Base-by-base conservation (phyloP, 2,329 filamentous ascomycete species). In the Aspergillus tanneri region DNA sequence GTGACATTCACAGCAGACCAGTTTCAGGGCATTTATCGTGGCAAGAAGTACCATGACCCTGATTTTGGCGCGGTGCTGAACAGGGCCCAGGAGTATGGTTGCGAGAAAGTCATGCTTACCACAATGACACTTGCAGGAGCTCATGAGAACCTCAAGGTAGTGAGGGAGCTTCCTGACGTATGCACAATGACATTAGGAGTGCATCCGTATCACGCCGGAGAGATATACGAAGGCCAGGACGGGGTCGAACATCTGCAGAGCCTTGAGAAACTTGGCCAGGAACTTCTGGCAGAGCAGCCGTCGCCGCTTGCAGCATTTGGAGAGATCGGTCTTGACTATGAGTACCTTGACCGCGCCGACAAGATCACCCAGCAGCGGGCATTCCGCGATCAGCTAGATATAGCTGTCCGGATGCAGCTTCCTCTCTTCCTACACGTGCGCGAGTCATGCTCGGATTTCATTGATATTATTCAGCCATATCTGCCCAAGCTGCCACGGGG, bases 261-360 rank as follows among this genome's bases (percentile, higher is more conserved):
- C 55, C 40, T 64, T 47, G 43, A 59, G 49, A 4, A 58, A 5
- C 28, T 60, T 0, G 54, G 51, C 12, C 28, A 66, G 14, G 24
- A 47, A 0, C 42, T 64, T 1, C 51, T 72, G 4, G 57, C 52
- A 0, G 52, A 60, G 2, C 41, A 42, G 0, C 55, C 69, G 1
- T 55, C 62, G 0, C 61, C 68, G 2, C 55, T 79, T 2, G 70
- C 66, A 0, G 76, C 76, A 1, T 78, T 74, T 47, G 77, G 76
- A 2, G 77, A 79, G 40, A 62, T 80, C 2, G 76, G 77, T 0
- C 63, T 80, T 1, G 77, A 80, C 42, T 79, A 78, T 34, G 76
- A 77, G 30, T 68, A 74, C 4, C 62, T 77, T 3, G 62, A 69
- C 0, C 67, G 70, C 2, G 74, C 75, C 0, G 60, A 69, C 9